Evolutionary conservation across 2,329 filamentous ascomycete genomes (phyloP).

Genomic region (Polytolypa hystricis): DNA sequence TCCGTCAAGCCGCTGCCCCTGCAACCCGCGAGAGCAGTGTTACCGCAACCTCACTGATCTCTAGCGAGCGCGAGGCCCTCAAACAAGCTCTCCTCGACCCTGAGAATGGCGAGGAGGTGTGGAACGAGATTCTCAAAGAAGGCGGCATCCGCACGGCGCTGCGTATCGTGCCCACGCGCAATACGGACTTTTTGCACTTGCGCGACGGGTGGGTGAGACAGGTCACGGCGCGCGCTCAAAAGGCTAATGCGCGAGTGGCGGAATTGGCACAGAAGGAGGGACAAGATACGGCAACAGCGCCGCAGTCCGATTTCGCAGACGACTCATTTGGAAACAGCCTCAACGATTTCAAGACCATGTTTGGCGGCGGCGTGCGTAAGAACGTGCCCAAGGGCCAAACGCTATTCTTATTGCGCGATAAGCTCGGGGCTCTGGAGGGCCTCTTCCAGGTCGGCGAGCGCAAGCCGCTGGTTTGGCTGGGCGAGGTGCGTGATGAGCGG

Average conservation of each 20-base stretch:
- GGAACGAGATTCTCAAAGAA: constrained; percentile 58
- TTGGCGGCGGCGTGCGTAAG: constrained; percentile 55
- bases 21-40: constrained; percentile 41
- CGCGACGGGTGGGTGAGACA: constrained; percentile 84
- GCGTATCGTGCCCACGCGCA: constrained; percentile 77
- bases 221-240: constrained; percentile 61
- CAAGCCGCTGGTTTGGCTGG: constrained; percentile 48
- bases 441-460: constrained; percentile 47
- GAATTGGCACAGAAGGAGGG: constrained; percentile 29
- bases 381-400: constrained; percentile 72
- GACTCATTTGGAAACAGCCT: constrained; percentile 67
- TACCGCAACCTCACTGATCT: constrained; percentile 69
- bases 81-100: constrained; percentile 59
- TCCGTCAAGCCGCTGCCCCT: constrained; percentile 51
- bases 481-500: constrained; percentile 65
- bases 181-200: constrained; percentile 88
- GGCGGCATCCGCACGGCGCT: constrained; percentile 64
- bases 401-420: constrained; percentile 59
- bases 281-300: constrained; percentile 16
- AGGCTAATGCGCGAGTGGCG: constrained; percentile 38
- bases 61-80: constrained; percentile 67
- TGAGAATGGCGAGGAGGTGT: constrained; percentile 57
- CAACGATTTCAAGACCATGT: constrained; percentile 67
- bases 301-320: constrained; percentile 46
- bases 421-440: constrained; percentile 53